Evolutionary conservation across 2,329 filamentous ascomycete genomes (phyloP), one percentile per base, ranked within the genome.

Genomic region (Didymellaceae sp.): DNA sequence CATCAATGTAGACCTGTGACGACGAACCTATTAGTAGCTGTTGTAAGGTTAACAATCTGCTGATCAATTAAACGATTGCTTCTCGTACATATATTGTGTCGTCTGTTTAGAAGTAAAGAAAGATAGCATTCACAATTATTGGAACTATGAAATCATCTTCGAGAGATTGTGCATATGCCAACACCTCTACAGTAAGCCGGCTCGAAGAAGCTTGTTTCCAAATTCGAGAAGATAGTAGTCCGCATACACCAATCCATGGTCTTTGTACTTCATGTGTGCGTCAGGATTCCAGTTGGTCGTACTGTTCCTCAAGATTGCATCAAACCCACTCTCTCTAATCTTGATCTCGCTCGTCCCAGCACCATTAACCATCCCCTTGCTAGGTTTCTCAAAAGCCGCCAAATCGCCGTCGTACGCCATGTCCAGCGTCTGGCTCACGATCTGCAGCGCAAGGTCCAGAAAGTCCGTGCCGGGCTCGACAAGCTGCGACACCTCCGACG

Each of bases 201-300:
- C 58, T 30, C 70, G 61, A 31, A 81, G 47, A n/a, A 81, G 55
- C 37, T 75, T 73, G 43, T 80, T 81, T 6, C 78, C 78, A 26
- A 78, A 71, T 24, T 78, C 65, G 11, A 80, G 48, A 24, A 80
- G 72, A 47, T 72, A 80, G 55, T 80, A 80, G 51, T 80, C 78
- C 0, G 78, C 78, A 58, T 80, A 80, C 0, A 80, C 77, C 16
- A 81, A 52, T 1, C 78, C 77, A 60, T 80, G 77, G 44, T 80
- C 67, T 5, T 73, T 72, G 63, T 77, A 79, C 25, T 73, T 69
- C 37, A 72, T 68, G 18, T 76, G 76, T 8, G 77, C 77, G 62
- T 75, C 74, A 51, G 77, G 69, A 35, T 76, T 77, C 54, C 78
- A 77, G 45, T 80, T 79, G 9, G 78, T 77, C 1, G 78, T 80